Percentiles rank a stretch among this genome's conserved stretches.
Conservation (phyloP, 2,329 filamentous ascomycete genomes). For the Zymoseptoria ardabiliae region DNA sequence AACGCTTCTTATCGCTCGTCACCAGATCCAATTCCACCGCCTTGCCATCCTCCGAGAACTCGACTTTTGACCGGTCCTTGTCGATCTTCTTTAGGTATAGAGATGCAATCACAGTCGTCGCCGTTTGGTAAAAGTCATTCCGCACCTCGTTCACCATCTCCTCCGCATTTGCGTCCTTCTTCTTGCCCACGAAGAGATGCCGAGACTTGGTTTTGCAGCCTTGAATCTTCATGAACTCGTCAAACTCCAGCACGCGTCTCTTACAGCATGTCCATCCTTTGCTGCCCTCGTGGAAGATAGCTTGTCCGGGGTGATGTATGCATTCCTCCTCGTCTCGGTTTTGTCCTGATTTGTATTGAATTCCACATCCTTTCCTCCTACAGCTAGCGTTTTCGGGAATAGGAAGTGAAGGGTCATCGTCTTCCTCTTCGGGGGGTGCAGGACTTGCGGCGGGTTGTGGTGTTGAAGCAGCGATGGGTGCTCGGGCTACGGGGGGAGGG, state of each 20-base stretch:
- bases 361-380: slow-evolving; percentile 67
- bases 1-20: slow-evolving; percentile 82
- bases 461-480: slow-evolving; percentile 20
- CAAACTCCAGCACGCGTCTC: slow-evolving; percentile 87
- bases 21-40: slow-evolving; percentile 69
- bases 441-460: slow-evolving; percentile 40
- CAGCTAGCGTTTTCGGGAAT: slow-evolving; percentile 71
- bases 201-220: slow-evolving; percentile 76
- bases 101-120: slow-evolving; percentile 74
- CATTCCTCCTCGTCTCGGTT: slow-evolving; percentile 67
- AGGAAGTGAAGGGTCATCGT: slow-evolving; percentile 69
- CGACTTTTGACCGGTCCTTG: slow-evolving; percentile 66
- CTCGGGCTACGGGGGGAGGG: slow-evolving; percentile 22
- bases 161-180: slow-evolving; percentile 53
- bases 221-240: slow-evolving; percentile 93
- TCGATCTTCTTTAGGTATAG: slow-evolving; percentile 97
- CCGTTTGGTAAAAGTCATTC: slow-evolving; percentile 95
- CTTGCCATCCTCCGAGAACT: slow-evolving; percentile 51
- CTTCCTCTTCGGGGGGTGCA: slow-evolving; percentile 66
- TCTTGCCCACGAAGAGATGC: slow-evolving; percentile 77
- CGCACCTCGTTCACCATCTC: slow-evolving; percentile 72
- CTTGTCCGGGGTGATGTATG: slow-evolving; percentile 78
- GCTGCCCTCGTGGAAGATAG: slow-evolving; percentile 95
- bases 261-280: slow-evolving; percentile 99
- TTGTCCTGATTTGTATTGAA: slow-evolving; percentile 54